Conservation (phyloP, 306 rosid genomes). For the Ormosia semicastrata region DNA sequence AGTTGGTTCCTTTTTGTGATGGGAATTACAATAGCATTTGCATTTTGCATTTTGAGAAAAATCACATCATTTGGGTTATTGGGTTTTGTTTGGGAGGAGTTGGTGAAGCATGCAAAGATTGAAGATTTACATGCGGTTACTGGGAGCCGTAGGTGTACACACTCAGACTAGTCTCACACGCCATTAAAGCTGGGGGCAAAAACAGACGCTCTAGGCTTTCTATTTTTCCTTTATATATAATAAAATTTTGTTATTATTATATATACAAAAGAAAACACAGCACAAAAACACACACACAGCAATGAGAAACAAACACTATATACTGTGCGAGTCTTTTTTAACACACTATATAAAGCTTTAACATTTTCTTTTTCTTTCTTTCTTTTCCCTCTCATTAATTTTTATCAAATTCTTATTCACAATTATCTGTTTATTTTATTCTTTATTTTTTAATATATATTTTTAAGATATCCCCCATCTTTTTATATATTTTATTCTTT, state of each 20-base stretch:
- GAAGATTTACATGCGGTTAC: conserved; percentile 43
- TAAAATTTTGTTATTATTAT: neutral
- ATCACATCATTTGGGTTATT: neutral
- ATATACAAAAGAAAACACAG: too few species aligned
- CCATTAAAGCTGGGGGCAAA: conserved; percentile 52
- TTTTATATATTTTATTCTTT: too few species aligned
- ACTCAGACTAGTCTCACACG: conserved; percentile 32
- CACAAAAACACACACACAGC: too few species aligned
- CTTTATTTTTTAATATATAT: too few species aligned
- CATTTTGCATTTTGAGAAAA: neutral
- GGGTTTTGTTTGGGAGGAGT: conserved; percentile 31
- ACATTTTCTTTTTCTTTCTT: too few species aligned
- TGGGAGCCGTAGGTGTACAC: conserved; percentile 33
- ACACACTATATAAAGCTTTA: too few species aligned
- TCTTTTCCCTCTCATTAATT: too few species aligned
- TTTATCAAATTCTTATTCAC: too few species aligned
- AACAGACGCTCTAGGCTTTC: conserved; percentile 21
- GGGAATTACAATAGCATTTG: neutral
- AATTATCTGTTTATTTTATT: too few species aligned
- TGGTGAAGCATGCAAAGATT: conserved; percentile 65
- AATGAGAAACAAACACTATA: too few species aligned
- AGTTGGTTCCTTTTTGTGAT: neutral
- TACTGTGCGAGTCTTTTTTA: too few species aligned
- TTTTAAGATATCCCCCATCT: too few species aligned
- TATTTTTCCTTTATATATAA: neutral